These are phyloP conservation scores for Yamadazyma triangularis DNA, from an alignment of 1,139 yeast genomes.

Conservation along the genomic window DNA sequence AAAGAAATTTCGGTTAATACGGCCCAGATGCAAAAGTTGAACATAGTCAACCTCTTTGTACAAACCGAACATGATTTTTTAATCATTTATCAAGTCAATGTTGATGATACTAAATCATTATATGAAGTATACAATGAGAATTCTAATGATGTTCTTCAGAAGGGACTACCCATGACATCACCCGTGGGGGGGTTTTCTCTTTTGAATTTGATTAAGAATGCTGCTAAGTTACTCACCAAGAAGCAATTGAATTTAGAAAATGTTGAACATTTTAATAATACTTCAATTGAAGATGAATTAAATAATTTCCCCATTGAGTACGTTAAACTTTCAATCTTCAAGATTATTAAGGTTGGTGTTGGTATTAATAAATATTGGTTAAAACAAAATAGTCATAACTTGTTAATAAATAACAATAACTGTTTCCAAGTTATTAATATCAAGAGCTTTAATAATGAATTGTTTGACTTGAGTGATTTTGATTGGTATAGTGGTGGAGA, in stretches of 20 bases:
- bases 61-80: conserved; percentile 29
- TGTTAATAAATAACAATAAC: conserved; percentile 26
- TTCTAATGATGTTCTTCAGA: conserved; percentile 25
- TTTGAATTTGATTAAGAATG: conserved; percentile 28
- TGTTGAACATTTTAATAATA: conserved; percentile 33
- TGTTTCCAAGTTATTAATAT: conserved; percentile 34
- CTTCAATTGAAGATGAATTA: conserved; percentile 26
- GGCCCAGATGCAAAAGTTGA: conserved; percentile 22
- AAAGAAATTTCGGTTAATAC: conserved; percentile 27
- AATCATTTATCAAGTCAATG: conserved; percentile 30
- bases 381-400: conserved; percentile 35
- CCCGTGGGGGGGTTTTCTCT: conserved; percentile 8
- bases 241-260: conserved; percentile 32
- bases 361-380: conserved; percentile 34
- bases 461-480: conserved; percentile 23
- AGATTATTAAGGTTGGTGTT: conserved; percentile 32
- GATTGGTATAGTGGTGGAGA: conserved; percentile 27
- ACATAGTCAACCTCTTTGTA: conserved; percentile 28
- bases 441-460: conserved; percentile 26
- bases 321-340: conserved; percentile 27
- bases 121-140: conserved; percentile 26
- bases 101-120: conserved; percentile 27
- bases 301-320: conserved; percentile 23
- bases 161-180: conserved; percentile 23
- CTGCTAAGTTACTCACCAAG: conserved; percentile 30